Conservation (phyloP, 2,329 filamentous ascomycete genomes). For the Teratosphaeriaceae sp. region DNA sequence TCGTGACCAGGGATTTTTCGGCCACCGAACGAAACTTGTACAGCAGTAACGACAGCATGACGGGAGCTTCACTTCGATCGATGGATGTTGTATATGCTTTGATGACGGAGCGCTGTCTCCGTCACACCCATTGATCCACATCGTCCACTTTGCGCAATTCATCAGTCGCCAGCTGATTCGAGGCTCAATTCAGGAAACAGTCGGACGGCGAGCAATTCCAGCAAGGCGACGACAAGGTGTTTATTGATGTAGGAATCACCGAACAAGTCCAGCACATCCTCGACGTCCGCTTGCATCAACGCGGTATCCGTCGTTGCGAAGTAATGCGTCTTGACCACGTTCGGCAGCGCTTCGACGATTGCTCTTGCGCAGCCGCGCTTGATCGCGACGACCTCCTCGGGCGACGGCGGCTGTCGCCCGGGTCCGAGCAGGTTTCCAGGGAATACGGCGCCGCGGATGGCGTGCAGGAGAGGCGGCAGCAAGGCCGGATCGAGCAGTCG, state of each 20-base stretch:
- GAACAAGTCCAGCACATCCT: constrained; percentile 59
- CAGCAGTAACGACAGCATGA: background rate
- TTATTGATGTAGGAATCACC: constrained; percentile 86
- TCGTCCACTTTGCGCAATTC: background rate
- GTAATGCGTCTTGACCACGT: constrained; percentile 37
- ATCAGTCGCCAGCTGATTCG: constrained; percentile 42
- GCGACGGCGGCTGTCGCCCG: constrained; percentile 54
- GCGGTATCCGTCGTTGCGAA: constrained; percentile 31
- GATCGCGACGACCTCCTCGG: constrained; percentile 55
- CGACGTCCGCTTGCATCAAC: constrained; percentile 39
- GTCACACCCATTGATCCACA: background rate
- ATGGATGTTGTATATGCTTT: constrained; percentile 4
- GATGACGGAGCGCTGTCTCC: background rate
- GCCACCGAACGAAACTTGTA: background rate
- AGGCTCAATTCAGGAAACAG: constrained; percentile 78
- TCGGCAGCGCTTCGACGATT: constrained; percentile 43
- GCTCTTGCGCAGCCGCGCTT: constrained; percentile 61
- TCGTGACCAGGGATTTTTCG: too few species aligned
- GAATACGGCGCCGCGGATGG: constrained; percentile 72
- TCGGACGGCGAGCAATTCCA: constrained; percentile 76
- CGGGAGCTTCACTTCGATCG: background rate
- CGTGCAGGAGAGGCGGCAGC: constrained; percentile 50
- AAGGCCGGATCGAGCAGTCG: constrained; percentile 37
- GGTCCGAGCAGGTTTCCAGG: constrained; percentile 73
- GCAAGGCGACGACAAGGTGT: constrained; percentile 73